Evolutionary conservation across 2,329 filamentous ascomycete genomes (phyloP), one percentile per base, ranked within the genome.

Genomic region (Calonectria leucothoes): DNA sequence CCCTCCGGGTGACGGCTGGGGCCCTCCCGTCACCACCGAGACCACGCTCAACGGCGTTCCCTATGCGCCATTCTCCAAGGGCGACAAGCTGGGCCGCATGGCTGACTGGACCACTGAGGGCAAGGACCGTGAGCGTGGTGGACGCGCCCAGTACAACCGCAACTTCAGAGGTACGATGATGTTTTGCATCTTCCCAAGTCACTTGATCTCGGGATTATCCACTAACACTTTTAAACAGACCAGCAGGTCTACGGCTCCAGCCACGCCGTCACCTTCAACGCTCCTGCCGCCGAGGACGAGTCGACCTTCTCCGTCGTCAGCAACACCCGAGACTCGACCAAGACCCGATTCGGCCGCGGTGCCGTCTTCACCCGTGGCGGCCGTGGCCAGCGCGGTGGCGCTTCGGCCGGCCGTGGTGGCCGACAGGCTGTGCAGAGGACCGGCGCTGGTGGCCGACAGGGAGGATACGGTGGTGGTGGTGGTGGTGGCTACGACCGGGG

Each of bases 41-140:
- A 98, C 95, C 77, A 98, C 94, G 75, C 91, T 98, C 82, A 93
- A 98, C 84, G 97, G 97, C 84, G 95, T 98, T 64, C 97, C 97
- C 48, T 99, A 98, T 86, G 97, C 97, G 81, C 97, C 97, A 74
- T 99, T 97, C 89, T 98, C 96, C 79, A 99, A 99, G 88, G 95
- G 95, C 84, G 97, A 99, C 89, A 98, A 98, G 91, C 90, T 99
- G 74, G 97, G 97, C 83, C 96, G 97, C 85, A 98, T 99, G 96
- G 97, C 97, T 74, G 97, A 99, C 89, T 99, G 97, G 97, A 98
- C 96, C 23, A 83, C 92, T 61, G 97, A 98, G 83, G 93, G 94
- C 85, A 98, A 98, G 87, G 95, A 97, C 74, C 89, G 95, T 82
- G 91, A 93, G 80, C 89, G 92, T 74, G 94, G 94, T 79, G 94